These are phyloP conservation scores for Cutaneotrichosporon cavernicola DNA, from an alignment of 1,284 basidiomycete genomes.

Conservation along the genomic window DNA sequence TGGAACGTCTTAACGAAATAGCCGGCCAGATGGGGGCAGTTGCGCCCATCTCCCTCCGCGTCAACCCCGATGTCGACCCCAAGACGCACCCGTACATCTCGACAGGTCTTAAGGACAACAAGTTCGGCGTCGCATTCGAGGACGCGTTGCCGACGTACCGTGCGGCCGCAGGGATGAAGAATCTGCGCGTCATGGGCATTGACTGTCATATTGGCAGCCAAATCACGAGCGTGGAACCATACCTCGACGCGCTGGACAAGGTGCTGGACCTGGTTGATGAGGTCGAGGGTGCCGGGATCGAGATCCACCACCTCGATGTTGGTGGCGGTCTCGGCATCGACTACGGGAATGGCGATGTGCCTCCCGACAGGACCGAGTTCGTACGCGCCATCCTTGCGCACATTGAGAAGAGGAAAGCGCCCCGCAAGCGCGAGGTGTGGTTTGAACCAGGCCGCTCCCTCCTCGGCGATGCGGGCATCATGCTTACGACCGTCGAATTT, in stretches of 20 bases:
- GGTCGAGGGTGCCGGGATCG: slow-evolving; percentile 11
- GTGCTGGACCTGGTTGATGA: slow-evolving; percentile 15
- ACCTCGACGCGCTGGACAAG: slow-evolving; percentile 15
- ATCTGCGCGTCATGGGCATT: slow-evolving; percentile 12
- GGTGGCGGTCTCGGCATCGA: slow-evolving; percentile 22
- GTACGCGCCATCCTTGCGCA: slow-evolving; percentile 12
- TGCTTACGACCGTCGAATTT: slow-evolving; percentile 16
- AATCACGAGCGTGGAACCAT: slow-evolving; percentile 14
- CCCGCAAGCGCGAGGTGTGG: slow-evolving; percentile 14
- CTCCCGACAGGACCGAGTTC: slow-evolving; percentile 12
- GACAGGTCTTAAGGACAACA: slow-evolving; percentile 19
- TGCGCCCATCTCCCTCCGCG: slow-evolving; percentile 13
- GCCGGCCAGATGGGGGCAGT: slow-evolving; percentile 7
- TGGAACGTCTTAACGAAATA: slow-evolving; percentile 12
- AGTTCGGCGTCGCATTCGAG: slow-evolving; percentile 15
- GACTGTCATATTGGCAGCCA: slow-evolving; percentile 22
- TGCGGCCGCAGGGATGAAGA: not conserved
- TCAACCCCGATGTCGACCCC: slow-evolving; percentile 20
- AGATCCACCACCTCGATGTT: slow-evolving; percentile 17
- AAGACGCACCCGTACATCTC: slow-evolving; percentile 19
- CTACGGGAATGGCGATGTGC: slow-evolving; percentile 12
- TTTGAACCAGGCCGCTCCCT: slow-evolving; percentile 18
- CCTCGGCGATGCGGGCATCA: slow-evolving; percentile 14
- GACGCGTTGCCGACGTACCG: slow-evolving; percentile 14
- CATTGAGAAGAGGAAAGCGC: not conserved